Percentiles rank a stretch among this genome's conserved stretches.
These are phyloP conservation scores for Epithemia pelagica DNA, from an alignment of 108 stramenopile genomes.

Conservation along the genomic window DNA sequence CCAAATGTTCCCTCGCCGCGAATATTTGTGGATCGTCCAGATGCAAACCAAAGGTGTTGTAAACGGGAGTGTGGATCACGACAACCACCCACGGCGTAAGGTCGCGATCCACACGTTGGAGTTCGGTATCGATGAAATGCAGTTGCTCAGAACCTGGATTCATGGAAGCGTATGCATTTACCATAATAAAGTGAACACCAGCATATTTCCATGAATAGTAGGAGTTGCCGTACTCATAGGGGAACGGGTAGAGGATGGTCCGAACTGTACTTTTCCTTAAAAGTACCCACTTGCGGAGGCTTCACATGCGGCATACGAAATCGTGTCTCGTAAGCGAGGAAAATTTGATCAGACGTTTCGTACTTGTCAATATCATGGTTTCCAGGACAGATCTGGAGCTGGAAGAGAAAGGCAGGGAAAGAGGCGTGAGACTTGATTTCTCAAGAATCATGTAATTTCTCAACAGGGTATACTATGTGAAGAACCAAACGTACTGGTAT, in stretches of 20 bases:
- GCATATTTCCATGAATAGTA: constrained; percentile 73
- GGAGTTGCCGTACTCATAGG: constrained; percentile 78
- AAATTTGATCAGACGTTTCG: constrained; percentile 43
- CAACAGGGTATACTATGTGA: no score
- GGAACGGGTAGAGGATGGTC: constrained; percentile 45
- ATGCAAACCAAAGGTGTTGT: constrained; percentile 71
- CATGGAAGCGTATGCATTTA: constrained; percentile 65
- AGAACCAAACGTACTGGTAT: no score
- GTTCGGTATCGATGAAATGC: constrained; percentile 56
- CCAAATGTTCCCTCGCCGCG: constrained; percentile 57
- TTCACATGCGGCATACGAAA: constrained; percentile 74
- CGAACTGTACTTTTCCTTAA: constrained; percentile 28
- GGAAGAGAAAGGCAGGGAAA: no score
- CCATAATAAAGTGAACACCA: constrained; percentile 54
- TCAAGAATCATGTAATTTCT: no score
- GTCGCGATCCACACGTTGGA: constrained; percentile 54
- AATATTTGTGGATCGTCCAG: constrained; percentile 50
- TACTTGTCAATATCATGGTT: constrained; percentile 71
- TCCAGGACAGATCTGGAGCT: constrained; percentile 24
- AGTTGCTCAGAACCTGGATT: constrained; percentile 58
- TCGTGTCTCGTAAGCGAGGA: constrained; percentile 61
- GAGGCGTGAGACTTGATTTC: no score
- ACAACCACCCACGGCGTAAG: constrained; percentile 81
- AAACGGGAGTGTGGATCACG: constrained; percentile 73
- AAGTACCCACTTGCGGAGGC: constrained; percentile 41